Conservation (phyloP, 2,329 filamentous ascomycete genomes). For the Penicillium fuscoglaucum region DNA sequence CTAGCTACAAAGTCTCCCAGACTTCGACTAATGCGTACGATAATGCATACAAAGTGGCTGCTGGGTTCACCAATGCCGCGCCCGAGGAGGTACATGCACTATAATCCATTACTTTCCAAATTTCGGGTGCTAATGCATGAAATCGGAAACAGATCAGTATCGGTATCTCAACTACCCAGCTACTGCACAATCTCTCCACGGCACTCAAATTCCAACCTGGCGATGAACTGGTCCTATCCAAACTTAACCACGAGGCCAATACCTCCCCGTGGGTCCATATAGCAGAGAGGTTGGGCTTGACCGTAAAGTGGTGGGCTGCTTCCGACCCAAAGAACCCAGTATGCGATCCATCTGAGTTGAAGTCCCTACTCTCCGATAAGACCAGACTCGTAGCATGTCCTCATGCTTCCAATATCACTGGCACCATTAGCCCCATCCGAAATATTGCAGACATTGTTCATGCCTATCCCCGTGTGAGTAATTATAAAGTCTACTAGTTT, state of each 20-base stretch:
- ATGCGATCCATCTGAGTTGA: slow-evolving; percentile 59
- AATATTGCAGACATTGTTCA: slow-evolving; percentile 41
- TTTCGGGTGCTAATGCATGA: neutral
- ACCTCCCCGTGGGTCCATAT: slow-evolving; percentile 72
- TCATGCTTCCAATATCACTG: slow-evolving; percentile 72
- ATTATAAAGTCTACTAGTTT: too few species aligned
- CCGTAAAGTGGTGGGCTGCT: slow-evolving; percentile 70
- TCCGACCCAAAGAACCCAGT: slow-evolving; percentile 55
- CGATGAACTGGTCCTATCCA: slow-evolving; percentile 69
- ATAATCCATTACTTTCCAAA: neutral
- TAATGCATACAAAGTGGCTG: slow-evolving; percentile 63
- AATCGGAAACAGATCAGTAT: slow-evolving; percentile 40
- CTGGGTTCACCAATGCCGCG: slow-evolving; percentile 68
- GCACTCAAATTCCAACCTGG: slow-evolving; percentile 55
- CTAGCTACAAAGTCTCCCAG: slow-evolving; percentile 63
- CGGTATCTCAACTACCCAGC: slow-evolving; percentile 72
- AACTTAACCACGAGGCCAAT: slow-evolving; percentile 76
- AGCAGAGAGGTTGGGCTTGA: slow-evolving; percentile 60
- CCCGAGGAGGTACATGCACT: slow-evolving; percentile 57
- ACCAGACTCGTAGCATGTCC: slow-evolving; percentile 73
- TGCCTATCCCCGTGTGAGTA: slow-evolving; percentile 44
- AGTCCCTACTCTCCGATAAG: slow-evolving; percentile 59
- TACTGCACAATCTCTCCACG: slow-evolving; percentile 69
- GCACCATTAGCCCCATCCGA: slow-evolving; percentile 59
- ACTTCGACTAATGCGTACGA: slow-evolving; percentile 61